A percentile compares a stretch with the other conserved stretches of the same genome.
These are phyloP conservation scores for Orychophragmus violaceus DNA, from an alignment of 345 rosid species.

Conservation along the genomic window DNA sequence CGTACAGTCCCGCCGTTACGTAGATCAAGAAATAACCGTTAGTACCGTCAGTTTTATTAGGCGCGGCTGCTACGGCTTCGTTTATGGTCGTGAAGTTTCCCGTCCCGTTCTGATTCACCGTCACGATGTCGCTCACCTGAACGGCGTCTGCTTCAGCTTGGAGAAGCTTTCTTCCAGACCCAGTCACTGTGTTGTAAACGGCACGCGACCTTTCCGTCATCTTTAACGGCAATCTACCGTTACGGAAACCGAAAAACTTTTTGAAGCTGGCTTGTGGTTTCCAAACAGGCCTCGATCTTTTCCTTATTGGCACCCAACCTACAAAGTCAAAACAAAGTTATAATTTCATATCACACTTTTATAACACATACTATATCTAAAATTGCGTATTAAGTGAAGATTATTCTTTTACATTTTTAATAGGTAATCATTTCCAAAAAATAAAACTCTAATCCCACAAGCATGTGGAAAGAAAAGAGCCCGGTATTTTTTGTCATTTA, in stretches of 20 bases:
- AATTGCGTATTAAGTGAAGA: neutral
- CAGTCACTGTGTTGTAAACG: conserved; percentile 42
- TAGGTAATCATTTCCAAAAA: neutral
- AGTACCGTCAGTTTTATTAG: conserved; percentile 48
- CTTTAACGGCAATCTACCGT: conserved; percentile 45
- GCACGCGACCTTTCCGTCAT: conserved; percentile 48
- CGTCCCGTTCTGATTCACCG: conserved; percentile 58
- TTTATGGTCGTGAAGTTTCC: conserved; percentile 72
- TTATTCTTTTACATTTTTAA: neutral
- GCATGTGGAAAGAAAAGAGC: neutral
- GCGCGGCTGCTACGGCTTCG: conserved; percentile 70
- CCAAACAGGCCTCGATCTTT: conserved; percentile 27
- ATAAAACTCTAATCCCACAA: neutral
- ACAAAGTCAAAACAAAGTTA: neutral
- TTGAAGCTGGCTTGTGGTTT: conserved; percentile 27
- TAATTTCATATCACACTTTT: neutral
- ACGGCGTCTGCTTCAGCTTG: conserved; percentile 34
- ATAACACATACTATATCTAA: neutral
- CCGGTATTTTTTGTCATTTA: neutral
- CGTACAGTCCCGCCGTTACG: conserved; percentile 63
- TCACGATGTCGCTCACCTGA: conserved; percentile 50
- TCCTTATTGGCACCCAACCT: conserved; percentile 31
- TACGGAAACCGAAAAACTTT: conserved; percentile 33
- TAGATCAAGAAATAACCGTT: conserved; percentile 77
- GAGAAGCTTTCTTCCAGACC: conserved; percentile 47